A percentile compares a stretch with the other conserved stretches of the same genome.
Conservation (phyloP, 2,329 filamentous ascomycete genomes). For the Trichoderma breve region DNA sequence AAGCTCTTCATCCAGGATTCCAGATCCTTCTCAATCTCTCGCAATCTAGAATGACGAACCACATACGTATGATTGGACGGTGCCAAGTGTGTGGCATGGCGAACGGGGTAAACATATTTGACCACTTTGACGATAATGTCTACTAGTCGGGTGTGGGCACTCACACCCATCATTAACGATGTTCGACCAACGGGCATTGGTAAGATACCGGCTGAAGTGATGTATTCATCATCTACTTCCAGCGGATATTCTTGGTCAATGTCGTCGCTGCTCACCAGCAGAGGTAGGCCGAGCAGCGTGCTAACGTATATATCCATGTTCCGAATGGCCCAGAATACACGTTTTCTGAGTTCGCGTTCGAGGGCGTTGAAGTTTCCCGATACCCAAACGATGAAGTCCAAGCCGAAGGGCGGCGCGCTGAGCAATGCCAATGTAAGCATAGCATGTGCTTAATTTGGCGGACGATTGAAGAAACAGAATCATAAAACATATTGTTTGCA, state of each 20-base stretch:
- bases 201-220: background rate
- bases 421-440: background rate
- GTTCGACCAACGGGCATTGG: background rate
- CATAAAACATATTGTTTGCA: background rate
- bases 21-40: background rate
- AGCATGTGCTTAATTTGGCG: background rate
- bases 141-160: background rate
- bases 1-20: background rate
- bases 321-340: background rate
- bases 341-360: background rate
- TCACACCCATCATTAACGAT: background rate
- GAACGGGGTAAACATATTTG: background rate
- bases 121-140: background rate
- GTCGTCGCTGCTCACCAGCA: background rate
- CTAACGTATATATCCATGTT: background rate
- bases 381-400: background rate
- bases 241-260: background rate
- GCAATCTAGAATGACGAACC: background rate
- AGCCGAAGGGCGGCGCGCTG: background rate
- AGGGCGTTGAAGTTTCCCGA: background rate
- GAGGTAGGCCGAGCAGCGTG: background rate
- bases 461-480: background rate
- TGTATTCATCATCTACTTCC: background rate
- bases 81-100: background rate
- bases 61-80: background rate